Conservation (phyloP, 257 asterid species). For the Rauvolfia tetraphylla region DNA sequence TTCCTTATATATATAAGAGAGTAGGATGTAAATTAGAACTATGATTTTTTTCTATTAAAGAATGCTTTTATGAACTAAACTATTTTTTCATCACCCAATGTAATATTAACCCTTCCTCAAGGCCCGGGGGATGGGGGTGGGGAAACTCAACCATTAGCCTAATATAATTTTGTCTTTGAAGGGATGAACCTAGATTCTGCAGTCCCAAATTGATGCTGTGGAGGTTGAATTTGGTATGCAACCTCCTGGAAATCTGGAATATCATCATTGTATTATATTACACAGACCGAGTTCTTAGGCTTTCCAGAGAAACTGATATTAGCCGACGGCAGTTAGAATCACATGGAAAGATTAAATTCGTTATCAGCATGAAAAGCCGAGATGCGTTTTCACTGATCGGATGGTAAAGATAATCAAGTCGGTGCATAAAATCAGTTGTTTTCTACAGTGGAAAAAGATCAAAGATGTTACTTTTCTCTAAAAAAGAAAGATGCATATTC, state of each 20-base stretch:
- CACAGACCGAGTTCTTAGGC: background rate
- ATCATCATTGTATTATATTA: no score
- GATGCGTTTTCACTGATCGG: background rate
- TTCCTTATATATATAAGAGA: no score
- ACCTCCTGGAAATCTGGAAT: background rate
- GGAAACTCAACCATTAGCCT: no score
- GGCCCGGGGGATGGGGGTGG: no score
- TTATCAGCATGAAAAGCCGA: background rate
- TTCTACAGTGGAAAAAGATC: background rate
- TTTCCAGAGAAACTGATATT: background rate
- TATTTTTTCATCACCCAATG: no score
- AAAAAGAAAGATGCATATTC: constrained; percentile 8
- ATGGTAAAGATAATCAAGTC: background rate
- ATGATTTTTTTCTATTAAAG: no score
- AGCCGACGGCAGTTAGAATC: background rate
- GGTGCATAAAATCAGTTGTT: background rate
- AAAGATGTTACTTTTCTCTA: background rate
- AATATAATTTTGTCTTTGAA: no score
- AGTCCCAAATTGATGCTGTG: background rate
- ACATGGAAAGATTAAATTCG: background rate
- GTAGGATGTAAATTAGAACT: no score
- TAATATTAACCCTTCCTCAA: no score
- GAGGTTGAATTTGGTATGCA: background rate
- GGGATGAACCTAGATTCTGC: background rate
- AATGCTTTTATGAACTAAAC: no score